Percentiles rank a stretch among this genome's conserved stretches.
Conservation (phyloP, 2,329 filamentous ascomycete genomes). For the Penicillium thymicola region DNA sequence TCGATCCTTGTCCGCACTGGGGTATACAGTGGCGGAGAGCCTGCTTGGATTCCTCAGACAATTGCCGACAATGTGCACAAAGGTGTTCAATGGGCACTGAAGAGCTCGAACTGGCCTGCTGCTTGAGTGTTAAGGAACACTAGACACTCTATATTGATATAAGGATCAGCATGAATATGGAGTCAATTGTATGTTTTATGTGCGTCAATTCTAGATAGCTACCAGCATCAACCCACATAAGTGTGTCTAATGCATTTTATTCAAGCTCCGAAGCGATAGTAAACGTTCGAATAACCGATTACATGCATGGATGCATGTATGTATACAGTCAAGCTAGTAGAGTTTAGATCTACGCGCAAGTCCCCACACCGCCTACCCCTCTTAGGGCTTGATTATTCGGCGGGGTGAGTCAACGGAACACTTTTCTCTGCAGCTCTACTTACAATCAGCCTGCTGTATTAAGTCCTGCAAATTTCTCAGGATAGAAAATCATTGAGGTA, state of each 20-base stretch:
- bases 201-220: not conserved
- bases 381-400: constrained; percentile 30
- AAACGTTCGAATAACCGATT: not conserved
- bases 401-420: constrained; percentile 32
- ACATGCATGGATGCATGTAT: not conserved
- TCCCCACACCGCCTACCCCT: constrained; percentile 24
- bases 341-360: not conserved
- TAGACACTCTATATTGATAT: not conserved
- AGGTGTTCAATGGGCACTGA: constrained; percentile 73
- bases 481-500: constrained; percentile 22
- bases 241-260: not conserved
- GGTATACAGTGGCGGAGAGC: constrained; percentile 62
- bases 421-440: constrained; percentile 6
- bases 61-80: constrained; percentile 72
- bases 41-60: constrained; percentile 59
- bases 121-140: not conserved
- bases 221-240: not conserved
- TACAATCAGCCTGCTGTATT: constrained; percentile 3
- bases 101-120: constrained; percentile 45
- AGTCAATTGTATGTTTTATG: not conserved
- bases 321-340: not conserved
- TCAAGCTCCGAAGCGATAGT: not conserved
- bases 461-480: constrained; percentile 5
- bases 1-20: constrained; percentile 77
- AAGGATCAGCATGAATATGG: not conserved